Percentiles rank a stretch among this genome's conserved stretches.
Conservation (phyloP, 345 rosid species). For the Murraya koenigii region DNA sequence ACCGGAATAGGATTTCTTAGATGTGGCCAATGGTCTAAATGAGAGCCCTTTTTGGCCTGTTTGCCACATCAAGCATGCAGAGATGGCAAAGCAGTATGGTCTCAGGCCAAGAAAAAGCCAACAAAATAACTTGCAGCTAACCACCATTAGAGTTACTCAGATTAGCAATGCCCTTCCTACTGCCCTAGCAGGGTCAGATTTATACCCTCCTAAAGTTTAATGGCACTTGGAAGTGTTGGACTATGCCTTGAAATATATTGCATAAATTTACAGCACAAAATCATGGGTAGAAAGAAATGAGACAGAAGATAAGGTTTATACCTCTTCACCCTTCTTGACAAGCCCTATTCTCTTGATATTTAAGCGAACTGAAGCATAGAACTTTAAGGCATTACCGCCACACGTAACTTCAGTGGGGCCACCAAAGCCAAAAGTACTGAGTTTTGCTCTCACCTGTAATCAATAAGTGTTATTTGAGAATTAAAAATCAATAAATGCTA, state of each 20-base stretch:
- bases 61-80: not conserved
- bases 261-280: not conserved
- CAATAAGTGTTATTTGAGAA: not conserved
- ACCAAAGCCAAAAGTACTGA: slow-evolving; percentile 89
- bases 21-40: not conserved
- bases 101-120: not conserved
- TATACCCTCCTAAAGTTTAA: not conserved
- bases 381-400: slow-evolving; percentile 98
- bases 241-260: not conserved
- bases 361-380: slow-evolving; percentile 93
- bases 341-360: slow-evolving; percentile 66
- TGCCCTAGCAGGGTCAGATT: not conserved
- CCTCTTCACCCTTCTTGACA: slow-evolving; percentile 94
- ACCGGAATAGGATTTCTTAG: not conserved
- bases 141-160: not conserved
- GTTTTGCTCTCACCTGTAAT: slow-evolving; percentile 79
- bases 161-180: not conserved
- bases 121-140: not conserved
- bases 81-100: not conserved
- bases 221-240: not conserved
- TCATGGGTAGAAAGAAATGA: not conserved
- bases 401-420: slow-evolving; percentile 96
- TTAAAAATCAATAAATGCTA: not conserved
- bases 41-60: not conserved
- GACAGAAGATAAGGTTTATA: slow-evolving; percentile 20